Conservation (phyloP, 192 early-diverging fungal species). For the Lobosporangium transversale region DNA sequence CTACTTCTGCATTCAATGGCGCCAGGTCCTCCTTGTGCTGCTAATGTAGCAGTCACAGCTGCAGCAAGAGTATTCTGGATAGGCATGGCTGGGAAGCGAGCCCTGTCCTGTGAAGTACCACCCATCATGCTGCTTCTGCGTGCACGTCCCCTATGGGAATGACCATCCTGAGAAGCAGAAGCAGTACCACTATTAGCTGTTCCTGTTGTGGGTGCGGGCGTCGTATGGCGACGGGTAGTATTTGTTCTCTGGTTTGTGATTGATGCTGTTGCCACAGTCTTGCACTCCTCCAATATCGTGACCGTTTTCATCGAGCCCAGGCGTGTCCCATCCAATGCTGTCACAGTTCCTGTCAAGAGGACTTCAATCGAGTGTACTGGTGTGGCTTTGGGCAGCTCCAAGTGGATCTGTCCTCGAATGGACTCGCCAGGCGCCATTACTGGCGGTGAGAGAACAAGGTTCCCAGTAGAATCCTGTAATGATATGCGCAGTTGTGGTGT, state of each 20-base stretch:
- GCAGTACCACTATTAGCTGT: too few relatives aligned
- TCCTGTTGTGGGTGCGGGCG: constrained; percentile 2
- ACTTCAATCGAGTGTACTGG: constrained; percentile 51
- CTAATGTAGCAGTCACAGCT: constrained; percentile 18
- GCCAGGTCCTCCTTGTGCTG: constrained; percentile 10
- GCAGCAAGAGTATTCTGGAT: constrained; percentile 28
- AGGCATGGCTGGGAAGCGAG: constrained; percentile 25
- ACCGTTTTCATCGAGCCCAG: constrained; percentile 48
- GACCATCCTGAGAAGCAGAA: constrained; percentile 4
- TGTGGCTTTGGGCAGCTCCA: constrained; percentile 44
- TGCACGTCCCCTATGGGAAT: constrained; percentile 3
- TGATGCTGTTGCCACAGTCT: constrained; percentile 48
- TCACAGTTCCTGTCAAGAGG: constrained; percentile 43
- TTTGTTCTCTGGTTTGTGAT: constrained; percentile 41
- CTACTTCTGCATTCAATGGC: constrained; percentile 3
- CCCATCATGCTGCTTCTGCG: constrained; percentile 18
- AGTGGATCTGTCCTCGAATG: constrained; percentile 43
- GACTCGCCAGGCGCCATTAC: constrained; percentile 53
- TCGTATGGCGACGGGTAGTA: constrained; percentile 39
- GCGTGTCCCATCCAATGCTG: constrained; percentile 41
- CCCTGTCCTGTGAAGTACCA: constrained; percentile 8
- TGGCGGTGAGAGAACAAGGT: constrained; percentile 36
- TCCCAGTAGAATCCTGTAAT: constrained; percentile 34
- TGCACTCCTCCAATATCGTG: constrained; percentile 43
- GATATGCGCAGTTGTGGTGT: constrained; percentile 52